Evolutionary conservation across 2,329 filamentous ascomycete species (phyloP), one percentile per base, ranked within the genome.

Genomic region (Calonectria crousiana): DNA sequence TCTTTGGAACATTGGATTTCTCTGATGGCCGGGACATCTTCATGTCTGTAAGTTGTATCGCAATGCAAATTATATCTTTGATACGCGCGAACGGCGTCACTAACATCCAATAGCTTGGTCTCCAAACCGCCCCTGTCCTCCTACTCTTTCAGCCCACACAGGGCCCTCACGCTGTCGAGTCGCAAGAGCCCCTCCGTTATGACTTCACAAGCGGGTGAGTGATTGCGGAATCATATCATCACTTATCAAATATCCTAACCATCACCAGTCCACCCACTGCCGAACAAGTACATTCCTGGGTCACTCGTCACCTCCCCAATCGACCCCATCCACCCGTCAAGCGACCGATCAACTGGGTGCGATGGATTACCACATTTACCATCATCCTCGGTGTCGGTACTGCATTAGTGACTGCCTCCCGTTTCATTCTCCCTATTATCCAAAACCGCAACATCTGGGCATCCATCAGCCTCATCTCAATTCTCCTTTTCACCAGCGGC

Each of bases 361-460:
- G 93, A 77, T 93, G 95, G 84, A 88, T 93, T 71, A 90, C 92
- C 11, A 88, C 90, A 28, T 89, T 92, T 49, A 94, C 94, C 8
- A 88, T 93, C n/a, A 74, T 94, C 1, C 88, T 98, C 18, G 95
- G 94, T 60, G 83, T 89, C 13, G 84, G 93, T 56, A 96, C 95
- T 1, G 89, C 93, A 67, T 80, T 93, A 71, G 92, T 91, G 36
- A 93, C 96, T 62, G 90, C 93, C 16, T 94, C 92, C 79, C 95
- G 95, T 8, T 97, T 96, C 81, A 82, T 98, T 16, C 83, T 96
- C 14, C 96, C 96, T 4, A 82, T 98, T 74, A 84, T 98, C 44
- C 95, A 95, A 84, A 98, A 94, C 88, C 94, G 96, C 79, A 98
- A 98, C 81, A 87, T 98, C 23, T 99, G 97, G 97, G 96, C 96